phyloP scores from a whole-genome alignment of 139 green algal genomes.

The Haematococcus sp. region DNA sequence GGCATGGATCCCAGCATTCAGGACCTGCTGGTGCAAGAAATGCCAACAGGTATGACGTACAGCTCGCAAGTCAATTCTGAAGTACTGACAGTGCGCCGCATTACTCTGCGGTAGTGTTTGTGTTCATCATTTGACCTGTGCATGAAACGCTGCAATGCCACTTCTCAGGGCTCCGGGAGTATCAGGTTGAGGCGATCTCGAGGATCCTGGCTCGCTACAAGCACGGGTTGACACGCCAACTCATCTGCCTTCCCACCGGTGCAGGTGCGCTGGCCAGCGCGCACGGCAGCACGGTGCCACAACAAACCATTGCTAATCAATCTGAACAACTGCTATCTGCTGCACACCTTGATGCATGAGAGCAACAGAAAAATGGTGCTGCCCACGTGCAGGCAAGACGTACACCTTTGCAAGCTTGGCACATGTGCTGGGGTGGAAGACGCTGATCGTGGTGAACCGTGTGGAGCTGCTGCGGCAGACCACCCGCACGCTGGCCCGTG shows the following conservation, averaged over 20 bases:
- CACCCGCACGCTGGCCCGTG: neutral
- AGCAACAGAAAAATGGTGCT: neutral
- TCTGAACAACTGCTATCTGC: neutral
- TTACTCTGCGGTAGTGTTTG: no score
- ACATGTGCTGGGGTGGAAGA: neutral
- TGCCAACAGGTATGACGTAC: no score
- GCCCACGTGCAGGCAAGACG: slow-evolving; percentile 6
- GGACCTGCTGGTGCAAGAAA: no score
- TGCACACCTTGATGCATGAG: neutral
- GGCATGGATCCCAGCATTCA: no score
- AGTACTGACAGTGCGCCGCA: no score
- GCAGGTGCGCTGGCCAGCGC: no score
- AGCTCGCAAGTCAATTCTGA: no score
- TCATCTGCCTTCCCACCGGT: slow-evolving; percentile 15
- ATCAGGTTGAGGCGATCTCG: slow-evolving; percentile 9
- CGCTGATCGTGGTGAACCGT: slow-evolving; percentile 9
- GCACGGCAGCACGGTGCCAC: no score
- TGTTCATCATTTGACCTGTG: no score
- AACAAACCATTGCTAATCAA: no score
- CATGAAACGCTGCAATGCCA: no score
- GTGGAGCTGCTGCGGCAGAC: slow-evolving; percentile 14
- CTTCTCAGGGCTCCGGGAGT: neutral
- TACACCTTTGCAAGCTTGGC: slow-evolving; percentile 1
- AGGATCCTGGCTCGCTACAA: neutral
- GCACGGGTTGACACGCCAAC: neutral